Conservation (phyloP, 2,329 filamentous ascomycete species). For the Ophiostoma novo-ulmi region DNA sequence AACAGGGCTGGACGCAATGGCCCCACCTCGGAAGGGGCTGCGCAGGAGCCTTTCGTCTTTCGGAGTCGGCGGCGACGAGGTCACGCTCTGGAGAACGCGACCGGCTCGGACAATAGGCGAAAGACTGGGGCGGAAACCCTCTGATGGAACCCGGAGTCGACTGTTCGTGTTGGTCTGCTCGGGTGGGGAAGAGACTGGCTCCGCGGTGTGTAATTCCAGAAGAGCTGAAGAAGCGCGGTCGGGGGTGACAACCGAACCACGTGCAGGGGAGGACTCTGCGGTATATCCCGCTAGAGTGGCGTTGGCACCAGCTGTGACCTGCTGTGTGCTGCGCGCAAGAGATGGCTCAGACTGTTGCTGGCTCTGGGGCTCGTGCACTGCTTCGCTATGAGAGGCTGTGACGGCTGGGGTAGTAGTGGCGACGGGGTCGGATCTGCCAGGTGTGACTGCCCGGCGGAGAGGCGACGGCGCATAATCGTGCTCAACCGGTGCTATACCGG, state of each 20-base stretch:
- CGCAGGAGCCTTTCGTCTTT: constrained; percentile 48
- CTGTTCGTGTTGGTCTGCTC: constrained; percentile 18
- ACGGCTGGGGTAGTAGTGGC: background rate
- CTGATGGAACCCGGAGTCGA: constrained; percentile 31
- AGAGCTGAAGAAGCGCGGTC: constrained; percentile 1
- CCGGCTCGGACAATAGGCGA: constrained; percentile 57
- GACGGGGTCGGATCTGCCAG: background rate
- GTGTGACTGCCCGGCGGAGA: constrained; percentile 10
- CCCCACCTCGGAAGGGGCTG: constrained; percentile 49
- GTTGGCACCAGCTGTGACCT: background rate
- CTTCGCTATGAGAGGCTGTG: constrained; percentile 10
- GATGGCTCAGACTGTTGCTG: background rate
- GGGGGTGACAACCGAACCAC: background rate
- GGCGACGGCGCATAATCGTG: constrained; percentile 8
- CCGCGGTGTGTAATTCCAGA: background rate
- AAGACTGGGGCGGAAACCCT: constrained; percentile 41
- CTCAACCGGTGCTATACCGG: background rate
- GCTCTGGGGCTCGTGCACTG: background rate
- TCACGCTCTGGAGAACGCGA: constrained; percentile 52
- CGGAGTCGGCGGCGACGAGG: constrained; percentile 55
- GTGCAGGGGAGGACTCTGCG: background rate
- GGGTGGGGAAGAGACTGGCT: background rate
- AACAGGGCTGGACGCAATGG: constrained; percentile 27
- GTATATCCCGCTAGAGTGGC: background rate
- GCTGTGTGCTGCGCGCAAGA: constrained; percentile 2